Percentiles rank a stretch among this genome's conserved stretches.
These are phyloP conservation scores for Saccharomycopsis phalli DNA, from an alignment of 1,139 yeast genomes.

Conservation along the genomic window DNA sequence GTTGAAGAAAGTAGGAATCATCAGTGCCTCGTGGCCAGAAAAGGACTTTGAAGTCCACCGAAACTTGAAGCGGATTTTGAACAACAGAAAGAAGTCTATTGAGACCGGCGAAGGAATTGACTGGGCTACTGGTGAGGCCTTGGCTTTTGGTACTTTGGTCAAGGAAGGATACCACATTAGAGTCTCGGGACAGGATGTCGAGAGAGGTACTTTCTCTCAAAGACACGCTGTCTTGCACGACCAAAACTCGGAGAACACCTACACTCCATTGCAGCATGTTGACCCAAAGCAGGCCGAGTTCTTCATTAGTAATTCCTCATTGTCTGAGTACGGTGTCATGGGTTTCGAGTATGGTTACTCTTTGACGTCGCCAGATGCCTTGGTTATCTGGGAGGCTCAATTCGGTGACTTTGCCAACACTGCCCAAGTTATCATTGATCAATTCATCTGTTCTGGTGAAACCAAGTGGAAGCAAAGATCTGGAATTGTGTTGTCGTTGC, in stretches of 20 bases:
- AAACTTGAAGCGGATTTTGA: slow-evolving; percentile 91
- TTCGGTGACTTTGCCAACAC: slow-evolving; percentile 99
- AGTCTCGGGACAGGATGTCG: slow-evolving; percentile 98
- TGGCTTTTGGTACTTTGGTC: slow-evolving; percentile 89
- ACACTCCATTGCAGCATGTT: slow-evolving; percentile 78
- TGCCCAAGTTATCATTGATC: slow-evolving; percentile 96
- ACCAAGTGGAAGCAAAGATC: slow-evolving; percentile 99
- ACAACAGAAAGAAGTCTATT: slow-evolving; percentile 76
- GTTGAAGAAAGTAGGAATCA: slow-evolving; percentile 70
- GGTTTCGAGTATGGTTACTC: slow-evolving; percentile 99
- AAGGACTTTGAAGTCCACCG: slow-evolving; percentile 82
- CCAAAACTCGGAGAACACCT: slow-evolving; percentile 74
- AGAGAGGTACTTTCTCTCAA: slow-evolving; percentile 99
- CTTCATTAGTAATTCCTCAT: slow-evolving; percentile 87
- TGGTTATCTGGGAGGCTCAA: slow-evolving; percentile 99
- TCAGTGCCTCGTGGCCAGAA: slow-evolving; percentile 77
- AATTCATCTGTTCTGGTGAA: slow-evolving; percentile 95
- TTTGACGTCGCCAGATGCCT: slow-evolving; percentile 91
- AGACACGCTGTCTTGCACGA: slow-evolving; percentile 98
- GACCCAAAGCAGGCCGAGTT: slow-evolving; percentile 76
- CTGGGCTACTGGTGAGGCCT: slow-evolving; percentile 99
- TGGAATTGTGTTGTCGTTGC: slow-evolving; percentile 89
- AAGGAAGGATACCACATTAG: slow-evolving; percentile 95
- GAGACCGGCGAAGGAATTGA: slow-evolving; percentile 92
- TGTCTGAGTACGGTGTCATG: slow-evolving; percentile 98